These are phyloP conservation scores for Podaxis carcinomalis DNA, from an alignment of 768 basidiomycete genomes.

Conservation along the genomic window DNA sequence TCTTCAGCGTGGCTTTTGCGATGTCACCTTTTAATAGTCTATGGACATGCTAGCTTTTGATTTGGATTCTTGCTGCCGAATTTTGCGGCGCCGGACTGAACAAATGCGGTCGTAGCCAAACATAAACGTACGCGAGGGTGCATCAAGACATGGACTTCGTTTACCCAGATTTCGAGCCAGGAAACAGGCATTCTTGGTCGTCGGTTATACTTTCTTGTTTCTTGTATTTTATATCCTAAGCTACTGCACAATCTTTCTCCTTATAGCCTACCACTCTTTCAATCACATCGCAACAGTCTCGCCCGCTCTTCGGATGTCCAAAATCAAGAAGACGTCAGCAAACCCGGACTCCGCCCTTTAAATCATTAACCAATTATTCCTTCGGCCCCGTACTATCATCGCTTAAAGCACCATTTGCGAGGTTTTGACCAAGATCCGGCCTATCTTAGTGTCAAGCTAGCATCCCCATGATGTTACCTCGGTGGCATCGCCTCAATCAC, in stretches of 20 bases:
- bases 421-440: constrained; percentile 14
- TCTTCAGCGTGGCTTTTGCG: constrained; percentile 6
- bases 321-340: not conserved
- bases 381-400: not conserved
- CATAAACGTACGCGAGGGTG: not conserved
- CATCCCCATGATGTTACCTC: not conserved
- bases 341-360: not conserved
- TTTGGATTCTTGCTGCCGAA: constrained; percentile 84
- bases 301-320: not conserved
- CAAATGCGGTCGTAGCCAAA: constrained; percentile 42
- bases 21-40: not conserved
- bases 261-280: not conserved
- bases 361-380: not conserved
- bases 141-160: not conserved
- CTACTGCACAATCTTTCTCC: not conserved
- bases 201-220: not conserved
- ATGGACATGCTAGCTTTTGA: constrained; percentile 44
- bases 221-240: not conserved
- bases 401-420: not conserved
- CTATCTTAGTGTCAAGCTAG: constrained; percentile 11
- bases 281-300: not conserved
- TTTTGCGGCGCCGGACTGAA: constrained; percentile 83
- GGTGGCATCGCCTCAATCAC: not conserved
- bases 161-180: not conserved
- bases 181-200: not conserved